Conservation (phyloP, 1,139 yeast species). For the Saccharomyces pastorianus region DNA sequence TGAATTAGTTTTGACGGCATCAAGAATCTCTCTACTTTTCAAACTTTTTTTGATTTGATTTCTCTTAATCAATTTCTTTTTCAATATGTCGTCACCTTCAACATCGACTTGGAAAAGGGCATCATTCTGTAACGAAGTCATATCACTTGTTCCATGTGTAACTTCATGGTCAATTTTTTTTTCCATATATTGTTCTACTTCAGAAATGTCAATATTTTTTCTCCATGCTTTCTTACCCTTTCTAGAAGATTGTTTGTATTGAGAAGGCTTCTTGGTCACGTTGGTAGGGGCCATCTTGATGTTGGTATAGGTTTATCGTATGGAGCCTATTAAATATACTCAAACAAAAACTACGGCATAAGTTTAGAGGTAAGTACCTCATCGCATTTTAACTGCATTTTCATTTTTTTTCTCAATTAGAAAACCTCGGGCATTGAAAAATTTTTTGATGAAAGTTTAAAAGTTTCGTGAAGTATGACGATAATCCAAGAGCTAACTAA, state of each 20-base stretch:
- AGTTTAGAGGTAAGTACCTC: neutral
- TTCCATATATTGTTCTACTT: slow-evolving; percentile 64
- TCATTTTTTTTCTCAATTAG: neutral
- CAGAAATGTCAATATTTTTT: slow-evolving; percentile 81
- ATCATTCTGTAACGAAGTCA: slow-evolving; percentile 35
- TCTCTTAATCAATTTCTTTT: slow-evolving; percentile 37
- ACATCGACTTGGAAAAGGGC: slow-evolving; percentile 69
- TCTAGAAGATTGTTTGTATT: slow-evolving; percentile 60
- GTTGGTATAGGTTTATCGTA: neutral
- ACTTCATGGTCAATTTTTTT: slow-evolving; percentile 60
- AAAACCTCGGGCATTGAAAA: neutral
- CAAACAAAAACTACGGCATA: neutral
- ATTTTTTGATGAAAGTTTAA: neutral
- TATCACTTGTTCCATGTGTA: slow-evolving; percentile 47
- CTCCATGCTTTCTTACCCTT: slow-evolving; percentile 96
- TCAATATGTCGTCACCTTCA: slow-evolving; percentile 45
- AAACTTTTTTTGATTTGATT: slow-evolving; percentile 40
- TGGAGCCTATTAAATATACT: neutral
- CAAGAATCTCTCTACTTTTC: slow-evolving; percentile 68
- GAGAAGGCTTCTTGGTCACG: slow-evolving; percentile 35
- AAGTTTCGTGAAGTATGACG: neutral
- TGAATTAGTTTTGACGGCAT: slow-evolving; percentile 49
- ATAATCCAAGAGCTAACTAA: too few species aligned
- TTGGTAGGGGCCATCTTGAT: slow-evolving; percentile 17
- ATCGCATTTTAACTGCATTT: neutral